Conservation (phyloP, 768 basidiomycete species). For the Stropharia rugosoannulata region DNA sequence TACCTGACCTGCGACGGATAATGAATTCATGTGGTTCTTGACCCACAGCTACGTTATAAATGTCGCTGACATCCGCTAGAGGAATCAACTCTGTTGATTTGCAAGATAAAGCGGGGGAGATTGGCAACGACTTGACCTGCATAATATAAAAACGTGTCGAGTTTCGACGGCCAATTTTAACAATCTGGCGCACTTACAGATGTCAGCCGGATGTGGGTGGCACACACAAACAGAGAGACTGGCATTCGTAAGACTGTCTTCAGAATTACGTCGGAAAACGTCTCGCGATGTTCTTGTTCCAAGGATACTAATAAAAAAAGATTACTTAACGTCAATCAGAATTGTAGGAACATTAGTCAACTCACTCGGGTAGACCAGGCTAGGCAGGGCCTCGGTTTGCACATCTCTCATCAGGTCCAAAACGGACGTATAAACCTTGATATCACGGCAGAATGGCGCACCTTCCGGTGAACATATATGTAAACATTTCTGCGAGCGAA, state of each 20-base stretch:
- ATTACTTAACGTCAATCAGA: background rate
- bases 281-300: conserved; percentile 56
- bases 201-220: conserved; percentile 74
- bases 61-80: conserved; percentile 80
- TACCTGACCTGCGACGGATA: conserved; percentile 70
- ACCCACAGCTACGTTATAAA: conserved; percentile 78
- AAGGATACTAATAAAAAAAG: conserved; percentile 44
- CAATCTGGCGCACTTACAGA: conserved; percentile 46
- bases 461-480: conserved; percentile 32
- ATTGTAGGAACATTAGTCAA: background rate
- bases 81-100: conserved; percentile 82
- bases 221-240: conserved; percentile 64
- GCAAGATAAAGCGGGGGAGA: conserved; percentile 68
- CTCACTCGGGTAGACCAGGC: conserved; percentile 58
- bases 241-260: conserved; percentile 68
- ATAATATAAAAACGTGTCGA: background rate
- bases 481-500: background rate
- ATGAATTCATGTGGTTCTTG: conserved; percentile 78
- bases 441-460: conserved; percentile 46
- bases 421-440: conserved; percentile 65
- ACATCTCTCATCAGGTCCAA: conserved; percentile 58
- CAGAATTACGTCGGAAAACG: conserved; percentile 66
- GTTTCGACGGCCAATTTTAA: background rate
- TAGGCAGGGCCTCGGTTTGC: conserved; percentile 43
- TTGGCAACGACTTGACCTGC: conserved; percentile 68